A percentile compares a stretch with the other conserved stretches of the same genome.
Evolutionary conservation across 805 yeast species (phyloP).

Genomic region (Yamadazyma laniorum): DNA sequence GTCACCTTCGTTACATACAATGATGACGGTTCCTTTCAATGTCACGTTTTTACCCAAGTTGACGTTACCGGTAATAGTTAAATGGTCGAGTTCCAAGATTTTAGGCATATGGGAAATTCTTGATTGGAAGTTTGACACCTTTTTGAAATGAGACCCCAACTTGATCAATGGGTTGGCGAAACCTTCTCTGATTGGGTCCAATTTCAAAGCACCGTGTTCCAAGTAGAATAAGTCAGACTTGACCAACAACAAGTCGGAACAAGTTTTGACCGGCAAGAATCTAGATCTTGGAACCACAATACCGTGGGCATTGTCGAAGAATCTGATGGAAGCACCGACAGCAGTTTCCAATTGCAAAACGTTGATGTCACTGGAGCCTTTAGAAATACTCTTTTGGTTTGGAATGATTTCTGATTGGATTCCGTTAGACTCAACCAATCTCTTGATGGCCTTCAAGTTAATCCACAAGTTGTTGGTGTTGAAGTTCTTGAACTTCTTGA

Average conservation of each 20-base stretch:
- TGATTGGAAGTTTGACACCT: slow-evolving; percentile 84
- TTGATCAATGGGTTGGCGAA: slow-evolving; percentile 92
- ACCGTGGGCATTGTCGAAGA: slow-evolving; percentile 93
- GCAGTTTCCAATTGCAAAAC: slow-evolving; percentile 98
- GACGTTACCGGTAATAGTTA: slow-evolving; percentile 97
- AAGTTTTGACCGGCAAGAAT: slow-evolving; percentile 96
- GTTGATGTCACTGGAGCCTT: slow-evolving; percentile 73
- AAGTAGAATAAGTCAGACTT: slow-evolving; percentile 91
- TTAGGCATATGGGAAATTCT: slow-evolving; percentile 95
- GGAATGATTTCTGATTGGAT: slow-evolving; percentile 94
- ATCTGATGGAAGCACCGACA: slow-evolving; percentile 98
- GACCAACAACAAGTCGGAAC: slow-evolving; percentile 89
- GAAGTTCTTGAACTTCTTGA: slow-evolving; percentile 96
- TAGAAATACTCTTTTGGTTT: slow-evolving; percentile 78
- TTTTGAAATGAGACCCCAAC: slow-evolving; percentile 94
- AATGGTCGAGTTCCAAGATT: slow-evolving; percentile 93
- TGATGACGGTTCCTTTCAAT: slow-evolving; percentile 94
- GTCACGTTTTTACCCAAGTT: slow-evolving; percentile 84
- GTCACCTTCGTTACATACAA: slow-evolving; percentile 96
- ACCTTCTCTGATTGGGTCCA: slow-evolving; percentile 84
- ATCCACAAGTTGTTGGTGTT: slow-evolving; percentile 99
- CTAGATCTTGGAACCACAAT: slow-evolving; percentile 97
- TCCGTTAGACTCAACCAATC: slow-evolving; percentile 79
- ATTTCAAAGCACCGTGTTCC: slow-evolving; percentile 84
- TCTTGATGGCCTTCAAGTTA: slow-evolving; percentile 89